Evolutionary conservation across 306 rosid genomes (phyloP), one percentile per base, ranked within the genome.

Genomic region (Lathyrus aphaca): DNA sequence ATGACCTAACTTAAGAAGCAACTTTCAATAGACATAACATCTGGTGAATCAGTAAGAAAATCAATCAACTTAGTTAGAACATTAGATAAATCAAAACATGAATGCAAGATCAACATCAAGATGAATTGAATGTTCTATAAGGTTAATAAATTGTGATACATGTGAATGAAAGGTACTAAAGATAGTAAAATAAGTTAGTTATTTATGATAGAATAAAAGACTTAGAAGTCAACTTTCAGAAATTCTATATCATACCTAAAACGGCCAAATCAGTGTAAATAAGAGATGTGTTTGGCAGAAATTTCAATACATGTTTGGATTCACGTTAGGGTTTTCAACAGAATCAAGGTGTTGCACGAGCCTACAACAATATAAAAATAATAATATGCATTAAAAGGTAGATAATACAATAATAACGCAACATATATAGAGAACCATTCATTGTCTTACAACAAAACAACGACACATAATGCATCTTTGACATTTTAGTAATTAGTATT

Each of bases 311-410:
- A n/a, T n/a, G n/a, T n/a, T n/a, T n/a, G n/a, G n/a, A n/a, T n/a
- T n/a, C n/a, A n/a, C n/a, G n/a, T n/a, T n/a, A n/a, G n/a, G n/a
- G n/a, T n/a, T n/a, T n/a, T n/a, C n/a, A n/a, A n/a, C n/a, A n/a
- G n/a, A n/a, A n/a, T n/a, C n/a, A n/a, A n/a, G 99, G 97, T 79
- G 97, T 94, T 45, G 95, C 87, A 46, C 91, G 95, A 73, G 89
- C 96, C 99, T 94, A 75, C 46, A 49, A 3, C 3, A 0, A n/a
- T n/a, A 53, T 30, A 16, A 78, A n/a, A n/a, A n/a, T n/a, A n/a
- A n/a, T n/a, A n/a, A n/a, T n/a, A n/a, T n/a, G n/a, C n/a, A n/a
- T n/a, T 48, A 57, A 37, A 70, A 44, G 40, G 16, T 68, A 79
- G n/a, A 18, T 39, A 27, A 29, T 51, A 60, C 25, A 66, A 56